Percentiles rank a stretch among this genome's conserved stretches.
phyloP scores from a whole-genome alignment of 805 yeast genomes.

The Cyberlindnera samutprakarnensis region DNA sequence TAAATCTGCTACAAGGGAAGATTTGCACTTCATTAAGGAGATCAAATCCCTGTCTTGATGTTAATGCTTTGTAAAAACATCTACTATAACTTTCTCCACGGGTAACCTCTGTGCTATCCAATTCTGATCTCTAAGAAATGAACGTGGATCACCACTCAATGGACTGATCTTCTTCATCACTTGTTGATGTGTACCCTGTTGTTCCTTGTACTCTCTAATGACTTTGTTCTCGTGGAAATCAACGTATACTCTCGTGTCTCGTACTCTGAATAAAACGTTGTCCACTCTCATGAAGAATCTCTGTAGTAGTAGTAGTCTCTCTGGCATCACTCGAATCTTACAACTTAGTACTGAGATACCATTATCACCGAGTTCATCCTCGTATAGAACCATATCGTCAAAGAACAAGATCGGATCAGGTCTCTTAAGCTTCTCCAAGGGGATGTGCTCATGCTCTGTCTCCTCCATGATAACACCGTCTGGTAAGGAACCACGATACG shows the following conservation, averaged over 20 bases:
- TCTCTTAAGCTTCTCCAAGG: slow-evolving; percentile 56
- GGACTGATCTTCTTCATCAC: slow-evolving; percentile 37
- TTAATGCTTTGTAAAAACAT: neutral
- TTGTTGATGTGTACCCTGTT: slow-evolving; percentile 46
- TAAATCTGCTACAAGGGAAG: slow-evolving; percentile 10
- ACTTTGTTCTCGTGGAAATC: slow-evolving; percentile 62
- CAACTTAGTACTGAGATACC: slow-evolving; percentile 76
- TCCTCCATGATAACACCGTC: slow-evolving; percentile 16
- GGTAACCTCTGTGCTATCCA: slow-evolving; percentile 74
- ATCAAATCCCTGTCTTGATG: neutral
- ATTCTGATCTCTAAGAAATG: slow-evolving; percentile 67
- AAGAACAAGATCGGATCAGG: slow-evolving; percentile 85
- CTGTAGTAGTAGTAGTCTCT: slow-evolving; percentile 63
- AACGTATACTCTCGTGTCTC: slow-evolving; percentile 79
- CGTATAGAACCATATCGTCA: slow-evolving; percentile 83
- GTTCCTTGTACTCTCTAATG: slow-evolving; percentile 71
- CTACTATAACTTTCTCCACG: slow-evolving; percentile 23
- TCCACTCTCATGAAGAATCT: slow-evolving; percentile 86
- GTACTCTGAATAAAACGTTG: slow-evolving; percentile 73
- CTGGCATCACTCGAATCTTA: slow-evolving; percentile 85
- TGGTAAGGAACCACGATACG: slow-evolving; percentile 56
- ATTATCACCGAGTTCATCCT: slow-evolving; percentile 95
- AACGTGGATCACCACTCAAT: slow-evolving; percentile 57
- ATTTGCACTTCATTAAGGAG: slow-evolving; percentile 14
- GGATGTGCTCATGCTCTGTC: slow-evolving; percentile 39